These are phyloP conservation scores for Peronosclerospora sorghi DNA, from an alignment of 352 stramenopile species.

Conservation along the genomic window DNA sequence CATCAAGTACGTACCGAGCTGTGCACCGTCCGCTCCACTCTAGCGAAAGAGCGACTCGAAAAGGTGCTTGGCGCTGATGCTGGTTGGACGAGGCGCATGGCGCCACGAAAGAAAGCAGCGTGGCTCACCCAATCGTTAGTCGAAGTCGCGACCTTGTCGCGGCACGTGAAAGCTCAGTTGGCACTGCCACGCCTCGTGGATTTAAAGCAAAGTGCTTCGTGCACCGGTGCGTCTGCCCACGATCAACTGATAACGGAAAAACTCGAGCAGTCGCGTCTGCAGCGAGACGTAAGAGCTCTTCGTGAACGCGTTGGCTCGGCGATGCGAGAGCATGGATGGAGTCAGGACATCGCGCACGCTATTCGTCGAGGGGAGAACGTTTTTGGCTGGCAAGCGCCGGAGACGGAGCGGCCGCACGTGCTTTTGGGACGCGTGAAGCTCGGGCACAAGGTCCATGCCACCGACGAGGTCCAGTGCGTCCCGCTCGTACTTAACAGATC, in stretches of 20 bases:
- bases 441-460: not conserved
- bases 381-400: conserved; percentile 63
- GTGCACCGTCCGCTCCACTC: conserved; percentile 30
- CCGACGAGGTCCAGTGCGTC: conserved; percentile 7
- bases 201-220: conserved; percentile 19
- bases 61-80: conserved; percentile 27
- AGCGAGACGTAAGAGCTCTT: conserved; percentile 30
- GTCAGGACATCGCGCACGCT: conserved; percentile 40
- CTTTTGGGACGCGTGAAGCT: conserved; percentile 52
- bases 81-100: conserved; percentile 1
- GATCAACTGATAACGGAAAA: conserved; percentile 41
- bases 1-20: conserved; percentile 44
- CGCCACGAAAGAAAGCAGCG: conserved; percentile 14
- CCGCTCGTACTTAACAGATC: conserved; percentile 37
- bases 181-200: conserved; percentile 64
- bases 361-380: conserved; percentile 51
- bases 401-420: conserved; percentile 59
- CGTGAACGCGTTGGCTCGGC: conserved; percentile 30
- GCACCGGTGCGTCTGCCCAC: conserved; percentile 15
- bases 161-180: conserved; percentile 41
- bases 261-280: conserved; percentile 32
- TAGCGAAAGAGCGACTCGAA: conserved; percentile 54
- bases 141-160: conserved; percentile 39
- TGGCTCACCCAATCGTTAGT: conserved; percentile 26
- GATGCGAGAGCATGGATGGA: conserved; percentile 43